Percentiles rank a stretch among this genome's conserved stretches.
Conservation (phyloP, 495 filamentous ascomycete species). For the Aspergillus asperescens region DNA sequence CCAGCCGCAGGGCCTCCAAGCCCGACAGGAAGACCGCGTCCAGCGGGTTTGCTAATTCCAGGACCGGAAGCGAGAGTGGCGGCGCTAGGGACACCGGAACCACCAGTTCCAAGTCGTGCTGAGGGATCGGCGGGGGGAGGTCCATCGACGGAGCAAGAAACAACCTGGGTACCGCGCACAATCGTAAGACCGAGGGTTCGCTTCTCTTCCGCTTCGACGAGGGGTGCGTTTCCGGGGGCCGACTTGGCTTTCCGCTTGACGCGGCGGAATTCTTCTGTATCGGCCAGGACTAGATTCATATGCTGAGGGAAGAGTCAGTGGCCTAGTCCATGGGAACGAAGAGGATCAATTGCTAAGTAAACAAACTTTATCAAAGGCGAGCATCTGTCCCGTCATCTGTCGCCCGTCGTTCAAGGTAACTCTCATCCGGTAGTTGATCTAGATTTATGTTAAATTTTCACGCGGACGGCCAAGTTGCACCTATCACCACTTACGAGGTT, state of each 20-base stretch:
- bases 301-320: conserved; percentile 54
- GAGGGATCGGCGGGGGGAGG: conserved; percentile 94
- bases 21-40: conserved; percentile 81
- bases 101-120: conserved; percentile 75
- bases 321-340: conserved; percentile 13
- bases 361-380: conserved; percentile 91
- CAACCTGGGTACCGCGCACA: conserved; percentile 85
- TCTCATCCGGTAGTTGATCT: conserved; percentile 99
- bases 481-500: conserved; percentile 75
- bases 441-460: conserved; percentile 26
- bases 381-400: conserved; percentile 95
- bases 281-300: conserved; percentile 98
- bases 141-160: conserved; percentile 91
- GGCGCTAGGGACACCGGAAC: conserved; percentile 57
- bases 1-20: conserved; percentile 87
- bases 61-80: conserved; percentile 74
- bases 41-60: conserved; percentile 87
- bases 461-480: background rate
- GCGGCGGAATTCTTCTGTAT: conserved; percentile 97
- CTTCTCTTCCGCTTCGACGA: conserved; percentile 91
- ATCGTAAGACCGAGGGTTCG: conserved; percentile 92
- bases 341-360: background rate
- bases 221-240: conserved; percentile 48
- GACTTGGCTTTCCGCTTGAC: conserved; percentile 87
- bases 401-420: conserved; percentile 92